A percentile compares a stretch with the other conserved stretches of the same genome.
Evolutionary conservation across 2,329 filamentous ascomycete genomes (phyloP).

Genomic region (Mollisiaceae sp.): DNA sequence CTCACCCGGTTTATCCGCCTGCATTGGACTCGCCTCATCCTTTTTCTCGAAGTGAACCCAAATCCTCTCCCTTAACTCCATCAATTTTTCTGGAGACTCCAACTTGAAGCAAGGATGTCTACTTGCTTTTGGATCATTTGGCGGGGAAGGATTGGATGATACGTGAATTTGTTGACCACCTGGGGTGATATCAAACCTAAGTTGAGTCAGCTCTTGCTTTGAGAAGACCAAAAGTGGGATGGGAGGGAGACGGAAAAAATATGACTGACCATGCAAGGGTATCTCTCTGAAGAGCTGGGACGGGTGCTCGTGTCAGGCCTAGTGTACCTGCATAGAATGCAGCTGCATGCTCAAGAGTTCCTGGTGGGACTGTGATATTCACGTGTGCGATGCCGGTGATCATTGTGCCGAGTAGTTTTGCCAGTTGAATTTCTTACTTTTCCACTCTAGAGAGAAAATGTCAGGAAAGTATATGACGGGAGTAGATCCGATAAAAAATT

Average conservation of each 20-base stretch:
- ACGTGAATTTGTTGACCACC: constrained; percentile 62
- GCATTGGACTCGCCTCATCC: constrained; percentile 54
- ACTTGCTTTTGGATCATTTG: constrained; percentile 48
- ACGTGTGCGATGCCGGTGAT: constrained; percentile 62
- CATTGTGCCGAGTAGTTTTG: constrained; percentile 12
- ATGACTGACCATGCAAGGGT: constrained; percentile 58
- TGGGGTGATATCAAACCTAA: constrained; percentile 59
- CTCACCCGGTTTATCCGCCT: constrained; percentile 60
- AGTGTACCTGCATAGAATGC: constrained; percentile 62
- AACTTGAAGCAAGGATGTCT: constrained; percentile 66
- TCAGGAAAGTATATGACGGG: background rate
- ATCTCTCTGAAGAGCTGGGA: constrained; percentile 57
- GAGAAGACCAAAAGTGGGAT: background rate
- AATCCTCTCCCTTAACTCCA: constrained; percentile 52
- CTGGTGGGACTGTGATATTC: constrained; percentile 61
- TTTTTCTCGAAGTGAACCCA: constrained; percentile 57
- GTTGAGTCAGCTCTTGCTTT: constrained; percentile 4
- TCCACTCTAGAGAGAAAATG: background rate
- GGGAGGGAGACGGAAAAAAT: background rate
- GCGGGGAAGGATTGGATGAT: constrained; percentile 46
- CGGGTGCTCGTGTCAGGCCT: constrained; percentile 56
- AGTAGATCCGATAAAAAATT: background rate
- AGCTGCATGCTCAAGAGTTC: constrained; percentile 55
- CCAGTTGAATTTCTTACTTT: background rate
- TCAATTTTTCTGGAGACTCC: constrained; percentile 52